phyloP scores from a whole-genome alignment of 75 land plant species.

The Pseudotsuga menziesii region DNA sequence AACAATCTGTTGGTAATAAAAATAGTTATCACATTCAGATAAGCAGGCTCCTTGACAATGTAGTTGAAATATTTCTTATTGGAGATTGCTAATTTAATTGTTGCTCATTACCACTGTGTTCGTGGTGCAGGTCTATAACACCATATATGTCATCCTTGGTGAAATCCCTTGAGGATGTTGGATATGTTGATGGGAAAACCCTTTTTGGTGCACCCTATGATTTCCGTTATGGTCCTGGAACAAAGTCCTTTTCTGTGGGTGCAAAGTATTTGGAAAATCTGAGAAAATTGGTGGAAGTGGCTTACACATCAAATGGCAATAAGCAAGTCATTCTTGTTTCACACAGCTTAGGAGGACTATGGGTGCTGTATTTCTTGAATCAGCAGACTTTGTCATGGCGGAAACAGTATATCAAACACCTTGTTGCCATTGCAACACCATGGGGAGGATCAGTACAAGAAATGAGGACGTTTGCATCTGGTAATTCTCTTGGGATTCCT shows the following conservation, averaged over 20 bases:
- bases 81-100: background rate
- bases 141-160: conserved; percentile 79
- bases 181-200: conserved; percentile 57
- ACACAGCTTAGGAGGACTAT: conserved; percentile 94
- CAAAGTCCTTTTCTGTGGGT: conserved; percentile 45
- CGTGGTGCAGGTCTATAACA: conserved; percentile 45
- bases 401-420: conserved; percentile 55
- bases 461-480: conserved; percentile 87
- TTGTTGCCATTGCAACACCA: conserved; percentile 73
- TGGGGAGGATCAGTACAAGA: conserved; percentile 90
- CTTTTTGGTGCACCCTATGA: conserved; percentile 97
- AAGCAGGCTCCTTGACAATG: background rate
- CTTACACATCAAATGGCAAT: conserved; percentile 54
- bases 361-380: conserved; percentile 63
- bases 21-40: background rate
- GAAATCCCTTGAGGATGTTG: conserved; percentile 46
- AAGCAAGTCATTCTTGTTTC: conserved; percentile 71
- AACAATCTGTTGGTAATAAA: too few relatives aligned
- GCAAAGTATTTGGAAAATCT: conserved; percentile 53
- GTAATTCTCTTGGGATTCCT: conserved; percentile 73
- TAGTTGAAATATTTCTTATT: background rate
- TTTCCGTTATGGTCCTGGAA: conserved; percentile 86
- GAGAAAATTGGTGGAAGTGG: conserved; percentile 59
- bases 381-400: conserved; percentile 65
- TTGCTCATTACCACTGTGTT: background rate